Evolutionary conservation across 129 eudicot genomes (phyloP), one percentile per base, ranked within the genome.

Genomic region (Tagetes erecta): DNA sequence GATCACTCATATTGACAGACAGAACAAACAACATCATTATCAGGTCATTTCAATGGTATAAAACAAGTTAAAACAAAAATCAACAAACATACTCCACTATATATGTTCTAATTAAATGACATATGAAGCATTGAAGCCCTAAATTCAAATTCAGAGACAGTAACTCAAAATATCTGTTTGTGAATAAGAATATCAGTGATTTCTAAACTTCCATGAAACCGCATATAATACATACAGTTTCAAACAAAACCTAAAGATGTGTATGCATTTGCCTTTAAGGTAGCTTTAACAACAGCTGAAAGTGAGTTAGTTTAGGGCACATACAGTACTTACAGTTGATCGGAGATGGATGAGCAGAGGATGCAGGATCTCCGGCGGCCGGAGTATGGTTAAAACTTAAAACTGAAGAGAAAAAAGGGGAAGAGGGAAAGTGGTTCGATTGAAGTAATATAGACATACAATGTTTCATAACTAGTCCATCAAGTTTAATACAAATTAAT

Each of bases 371-470:
- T 66, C 74, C 80, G 80, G 80, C 74, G 13, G 59, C 59, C 67
- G 80, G 68, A 67, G 20, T 44, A 53, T 41, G 67, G 27, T 20
- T 20, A 20, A 20, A 20, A 20, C 46, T 40, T 53, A 8, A 37
- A 4, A 40, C 3, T 31, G 20, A 5, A 14, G 59, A 45, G 10
- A 1, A 5, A 13, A 45, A 62, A 20, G 36, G 20, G 10, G 35
- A 40, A 67, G 58, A 76, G 74, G 67, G 80, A 67, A 67, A 53
- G 46, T 66, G 46, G 73, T 76, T 76, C 80, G 73, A 76, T 11
- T 3, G 38, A 10, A 4, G 65, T 75, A 8, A 50, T 49, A 57
- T 39, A 51, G 80, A 12, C 34, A 27, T 53, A 14, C 3, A 12
- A 8, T 42, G 67, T 66, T 65, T 0, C 66, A 40, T 7, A 76